phyloP scores from a whole-genome alignment of 2,329 filamentous ascomycete genomes.

The Paracorniculantispora psalliotae region DNA sequence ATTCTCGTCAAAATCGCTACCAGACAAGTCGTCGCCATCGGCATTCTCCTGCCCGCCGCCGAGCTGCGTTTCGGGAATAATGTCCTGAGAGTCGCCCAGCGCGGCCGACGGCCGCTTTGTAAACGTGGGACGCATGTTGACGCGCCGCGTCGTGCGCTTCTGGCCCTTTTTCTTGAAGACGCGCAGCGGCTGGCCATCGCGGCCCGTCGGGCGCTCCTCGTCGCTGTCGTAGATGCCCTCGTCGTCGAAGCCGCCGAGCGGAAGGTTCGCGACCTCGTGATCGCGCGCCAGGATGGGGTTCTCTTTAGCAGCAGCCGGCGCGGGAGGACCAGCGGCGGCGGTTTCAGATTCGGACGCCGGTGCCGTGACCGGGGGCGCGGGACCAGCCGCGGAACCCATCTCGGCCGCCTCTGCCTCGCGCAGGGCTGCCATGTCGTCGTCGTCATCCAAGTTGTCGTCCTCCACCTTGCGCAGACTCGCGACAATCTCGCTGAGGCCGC shows the following conservation, averaged over 20 bases:
- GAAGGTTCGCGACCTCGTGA: conserved; percentile 35
- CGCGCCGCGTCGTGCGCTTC: conserved; percentile 68
- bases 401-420: conserved; percentile 60
- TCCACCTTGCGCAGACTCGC: conserved; percentile 65
- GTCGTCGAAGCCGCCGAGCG: conserved; percentile 60
- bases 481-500: conserved; percentile 70
- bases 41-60: conserved; percentile 4
- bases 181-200: conserved; percentile 55
- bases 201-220: conserved; percentile 46
- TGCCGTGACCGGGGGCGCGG: conserved; percentile 20
- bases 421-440: conserved; percentile 71
- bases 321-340: conserved; percentile 16
- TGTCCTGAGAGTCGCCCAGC: conserved; percentile 28
- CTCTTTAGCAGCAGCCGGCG: conserved; percentile 24
- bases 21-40: conserved; percentile 18
- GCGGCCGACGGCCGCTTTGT: conserved; percentile 40
- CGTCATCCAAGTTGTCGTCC: conserved; percentile 65
- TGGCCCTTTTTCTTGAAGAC: conserved; percentile 79
- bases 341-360: conserved; percentile 9
- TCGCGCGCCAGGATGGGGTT: conserved; percentile 38
- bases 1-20: conserved; percentile 21
- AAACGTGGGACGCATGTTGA: conserved; percentile 57
- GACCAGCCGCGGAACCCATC: conserved; percentile 19
- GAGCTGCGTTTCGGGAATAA: conserved; percentile 26
- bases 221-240: conserved; percentile 53